Conservation (phyloP, 495 filamentous ascomycete genomes). For the Aspergillus bertholletiae region DNA sequence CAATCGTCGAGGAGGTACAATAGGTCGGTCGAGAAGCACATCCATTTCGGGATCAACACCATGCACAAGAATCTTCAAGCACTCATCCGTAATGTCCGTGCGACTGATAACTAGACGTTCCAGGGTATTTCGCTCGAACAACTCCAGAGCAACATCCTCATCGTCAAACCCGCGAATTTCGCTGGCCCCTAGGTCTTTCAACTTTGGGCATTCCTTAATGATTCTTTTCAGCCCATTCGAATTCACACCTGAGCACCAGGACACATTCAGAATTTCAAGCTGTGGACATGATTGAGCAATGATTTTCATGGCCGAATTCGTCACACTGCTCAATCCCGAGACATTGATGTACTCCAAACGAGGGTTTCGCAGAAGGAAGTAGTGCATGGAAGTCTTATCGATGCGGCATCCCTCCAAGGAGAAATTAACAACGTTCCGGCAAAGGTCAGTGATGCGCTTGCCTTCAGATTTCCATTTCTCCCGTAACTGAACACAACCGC, state of each 20-base stretch:
- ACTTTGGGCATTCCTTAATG: conserved; percentile 63
- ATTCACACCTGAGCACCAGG: conserved; percentile 85
- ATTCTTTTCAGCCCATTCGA: conserved; percentile 75
- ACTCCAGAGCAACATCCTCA: conserved; percentile 58
- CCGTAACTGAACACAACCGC: conserved; percentile 71
- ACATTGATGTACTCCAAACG: conserved; percentile 79
- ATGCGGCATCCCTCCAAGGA: conserved; percentile 87
- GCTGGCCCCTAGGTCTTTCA: conserved; percentile 78
- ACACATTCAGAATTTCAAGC: conserved; percentile 79
- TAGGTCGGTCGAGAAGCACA: conserved; percentile 66
- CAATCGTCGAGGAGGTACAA: conserved; percentile 75
- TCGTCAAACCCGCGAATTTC: conserved; percentile 80
- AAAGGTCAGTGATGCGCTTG: conserved; percentile 68
- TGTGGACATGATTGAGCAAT: conserved; percentile 79
- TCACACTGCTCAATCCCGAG: conserved; percentile 73
- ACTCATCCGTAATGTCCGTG: conserved; percentile 67
- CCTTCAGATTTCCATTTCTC: conserved; percentile 72
- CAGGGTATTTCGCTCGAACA: conserved; percentile 78
- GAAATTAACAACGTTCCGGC: conserved; percentile 81
- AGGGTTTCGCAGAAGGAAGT: conserved; percentile 72
- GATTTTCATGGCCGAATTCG: conserved; percentile 82
- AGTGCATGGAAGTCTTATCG: conserved; percentile 74
- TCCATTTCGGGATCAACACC: conserved; percentile 74
- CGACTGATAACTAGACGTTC: conserved; percentile 80
- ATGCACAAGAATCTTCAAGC: conserved; percentile 66